Base-by-base conservation (phyloP, 2,329 filamentous ascomycete genomes). In the Exophiala alcalophila region DNA sequence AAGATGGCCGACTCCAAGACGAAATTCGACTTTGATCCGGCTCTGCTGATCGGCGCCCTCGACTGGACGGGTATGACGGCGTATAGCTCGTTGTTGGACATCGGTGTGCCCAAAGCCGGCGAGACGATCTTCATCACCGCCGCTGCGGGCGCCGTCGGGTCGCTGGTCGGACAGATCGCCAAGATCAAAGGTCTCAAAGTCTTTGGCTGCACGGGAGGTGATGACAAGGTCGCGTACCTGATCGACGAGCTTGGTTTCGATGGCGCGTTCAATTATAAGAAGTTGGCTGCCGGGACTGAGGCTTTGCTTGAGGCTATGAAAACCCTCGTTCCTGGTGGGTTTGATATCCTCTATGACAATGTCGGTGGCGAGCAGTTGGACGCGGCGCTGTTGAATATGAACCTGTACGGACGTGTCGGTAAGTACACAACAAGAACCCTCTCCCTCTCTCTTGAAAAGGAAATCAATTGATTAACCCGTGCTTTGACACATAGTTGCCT, bases 181-280 rank as follows among this genome's bases (percentile, higher is more conserved):
- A 90, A 90, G 74, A 78, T 81, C 49, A 81, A 89, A 64, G 87
- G 87, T 2, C 66, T 92, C 43, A 81, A 67, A 33, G 86, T 92
- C 27, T 83, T 92, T 50, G 87, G 87, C n/a, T 86, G 81, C 37
- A 86, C 88, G 8, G 86, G 87, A 2, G 80, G 80, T n/a, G 83
- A 90, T 58, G 80, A 84, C 59, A 92, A 94, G 72, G 72, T 89
- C 16, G 78, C 84, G 15, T 91, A 80, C 62, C 83, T 87, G 61
- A 70, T 64, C 40, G 78, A 83, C 41, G 78, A 84, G 36, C 73
- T 89, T 24, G 72, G 73, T 19, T 88, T 88, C 59, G 81, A 87
- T 57, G 74, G 63, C 8, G 86, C 81, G 5, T 92, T 91, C 55
- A 92, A 92, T 73, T 94, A 92, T 74, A 90, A 91, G 75, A 88